Base-by-base conservation (phyloP, 2,329 filamentous ascomycete species). In the Cladosporium sphaerospermum region DNA sequence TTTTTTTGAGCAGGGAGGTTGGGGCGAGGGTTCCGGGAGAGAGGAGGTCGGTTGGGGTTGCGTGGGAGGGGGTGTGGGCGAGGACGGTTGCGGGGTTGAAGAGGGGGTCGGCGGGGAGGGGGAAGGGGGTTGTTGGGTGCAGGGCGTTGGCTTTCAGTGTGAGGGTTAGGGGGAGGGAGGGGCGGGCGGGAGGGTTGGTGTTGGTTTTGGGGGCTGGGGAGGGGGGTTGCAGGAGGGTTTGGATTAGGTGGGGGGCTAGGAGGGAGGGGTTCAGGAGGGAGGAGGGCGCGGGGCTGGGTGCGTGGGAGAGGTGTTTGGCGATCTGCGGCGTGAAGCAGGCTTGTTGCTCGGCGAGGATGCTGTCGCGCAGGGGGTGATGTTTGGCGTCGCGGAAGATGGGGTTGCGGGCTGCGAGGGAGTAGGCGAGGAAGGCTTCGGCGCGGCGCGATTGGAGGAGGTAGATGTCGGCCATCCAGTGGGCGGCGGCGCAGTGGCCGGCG, bases 401-500 rank as follows among this genome's bases (percentile, higher is more conserved):
- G 6, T 18, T 44, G 13, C 40, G 47, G n/a, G 56, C 57, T 6
- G 61, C 62, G 34, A 64, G 46, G 2, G 50, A 54, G 34, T 64
- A 64, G 5, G 61, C 58, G 3, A 62, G 47, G 31, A 59, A 45
- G 3, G 59, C 62, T 32, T 64, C 62, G 2, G 55, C 52, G 32
- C 56, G 52, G 3, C 59, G 54, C 39, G 60, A 57, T 8, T 56
- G 53, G 40, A 61, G 54, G 19, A 55, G 49, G 42, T 60, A 64
- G 14, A 57, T 41, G 46, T 64, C 62, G 7, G 56, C 62, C 14
- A 63, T 54, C 61, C 62, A 63, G 36, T 61, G 61, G 10, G 61
- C 61, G 10, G 62, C 61, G 10, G 60, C 60, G 36, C 60, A 61
- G 43, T 63, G 61, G 13, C 60, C 62, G 31, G 51, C 55, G 36